Percentiles rank a stretch among this genome's conserved stretches.
Conservation (phyloP, 768 basidiomycete genomes). For the Psilocybe cubensis region DNA sequence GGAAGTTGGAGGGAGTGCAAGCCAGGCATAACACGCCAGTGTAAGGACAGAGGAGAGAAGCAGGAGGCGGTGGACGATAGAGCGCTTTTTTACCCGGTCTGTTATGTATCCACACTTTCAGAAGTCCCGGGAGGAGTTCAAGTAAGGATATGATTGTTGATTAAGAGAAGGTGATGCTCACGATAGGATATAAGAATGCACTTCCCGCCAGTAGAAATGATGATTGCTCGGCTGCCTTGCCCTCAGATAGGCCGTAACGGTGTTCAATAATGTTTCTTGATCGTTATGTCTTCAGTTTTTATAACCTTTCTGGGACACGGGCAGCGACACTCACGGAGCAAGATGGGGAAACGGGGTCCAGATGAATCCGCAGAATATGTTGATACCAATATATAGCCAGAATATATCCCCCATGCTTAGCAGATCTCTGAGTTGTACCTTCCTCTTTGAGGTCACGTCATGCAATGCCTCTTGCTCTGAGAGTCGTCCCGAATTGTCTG, state of each 20-base stretch:
- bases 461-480: slow-evolving; percentile 9
- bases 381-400: slow-evolving; percentile 16
- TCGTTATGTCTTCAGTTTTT: neutral
- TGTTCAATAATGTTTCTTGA: slow-evolving; percentile 12
- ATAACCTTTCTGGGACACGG: neutral
- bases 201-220: slow-evolving; percentile 13
- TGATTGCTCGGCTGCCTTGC: slow-evolving; percentile 13
- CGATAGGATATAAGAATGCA: slow-evolving; percentile 12
- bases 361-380: slow-evolving; percentile 15
- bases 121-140: neutral
- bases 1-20: slow-evolving; percentile 4
- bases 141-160: too few species aligned
- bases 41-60: slow-evolving; percentile 13
- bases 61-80: slow-evolving; percentile 14
- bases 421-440: slow-evolving; percentile 7
- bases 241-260: slow-evolving; percentile 10
- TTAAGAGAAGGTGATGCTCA: neutral
- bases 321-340: slow-evolving; percentile 10
- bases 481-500: neutral
- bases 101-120: slow-evolving; percentile 11
- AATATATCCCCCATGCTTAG: slow-evolving; percentile 15
- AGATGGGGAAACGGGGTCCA: slow-evolving; percentile 15
- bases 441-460: slow-evolving; percentile 9
- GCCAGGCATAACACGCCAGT: slow-evolving; percentile 13
- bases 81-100: slow-evolving; percentile 11